A percentile compares a stretch with the other conserved stretches of the same genome.
These are phyloP conservation scores for Marasmius tenuissimus DNA, from an alignment of 1,284 basidiomycete species.

Conservation along the genomic window DNA sequence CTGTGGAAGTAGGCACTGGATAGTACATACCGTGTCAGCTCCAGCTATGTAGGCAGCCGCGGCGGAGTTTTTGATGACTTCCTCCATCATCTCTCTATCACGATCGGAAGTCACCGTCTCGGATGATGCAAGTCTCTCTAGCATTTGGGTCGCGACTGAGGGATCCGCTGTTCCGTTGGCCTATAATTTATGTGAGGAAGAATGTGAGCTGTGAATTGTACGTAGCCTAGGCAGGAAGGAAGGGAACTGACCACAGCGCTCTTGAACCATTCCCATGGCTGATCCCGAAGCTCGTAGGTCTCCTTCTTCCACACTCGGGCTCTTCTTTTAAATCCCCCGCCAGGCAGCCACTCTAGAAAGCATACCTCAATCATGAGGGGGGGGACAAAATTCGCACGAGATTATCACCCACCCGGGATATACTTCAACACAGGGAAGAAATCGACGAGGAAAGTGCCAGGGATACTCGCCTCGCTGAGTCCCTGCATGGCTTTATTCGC, in stretches of 20 bases:
- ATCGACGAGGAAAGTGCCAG: background rate
- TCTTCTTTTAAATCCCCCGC: background rate
- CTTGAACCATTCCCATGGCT: background rate
- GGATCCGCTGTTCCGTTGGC: background rate
- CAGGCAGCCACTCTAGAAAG: background rate
- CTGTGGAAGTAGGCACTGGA: background rate
- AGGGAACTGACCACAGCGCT: background rate
- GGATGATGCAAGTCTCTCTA: background rate
- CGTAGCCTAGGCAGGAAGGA: background rate
- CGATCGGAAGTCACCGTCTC: background rate
- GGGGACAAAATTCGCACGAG: background rate
- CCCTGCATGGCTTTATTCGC: conserved; percentile 21
- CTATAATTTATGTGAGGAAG: background rate
- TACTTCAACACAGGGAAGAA: background rate
- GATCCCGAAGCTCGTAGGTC: background rate
- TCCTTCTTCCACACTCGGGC: background rate
- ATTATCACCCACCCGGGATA: background rate
- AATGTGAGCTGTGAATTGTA: background rate
- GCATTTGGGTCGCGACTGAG: background rate
- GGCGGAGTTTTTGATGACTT: background rate
- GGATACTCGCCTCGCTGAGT: background rate
- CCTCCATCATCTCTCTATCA: background rate
- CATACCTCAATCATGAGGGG: background rate
- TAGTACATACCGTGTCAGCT: background rate
- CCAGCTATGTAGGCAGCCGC: background rate